These are phyloP conservation scores for Yarrowia yakushimensis DNA, from an alignment of 805 yeast genomes.

Conservation along the genomic window DNA sequence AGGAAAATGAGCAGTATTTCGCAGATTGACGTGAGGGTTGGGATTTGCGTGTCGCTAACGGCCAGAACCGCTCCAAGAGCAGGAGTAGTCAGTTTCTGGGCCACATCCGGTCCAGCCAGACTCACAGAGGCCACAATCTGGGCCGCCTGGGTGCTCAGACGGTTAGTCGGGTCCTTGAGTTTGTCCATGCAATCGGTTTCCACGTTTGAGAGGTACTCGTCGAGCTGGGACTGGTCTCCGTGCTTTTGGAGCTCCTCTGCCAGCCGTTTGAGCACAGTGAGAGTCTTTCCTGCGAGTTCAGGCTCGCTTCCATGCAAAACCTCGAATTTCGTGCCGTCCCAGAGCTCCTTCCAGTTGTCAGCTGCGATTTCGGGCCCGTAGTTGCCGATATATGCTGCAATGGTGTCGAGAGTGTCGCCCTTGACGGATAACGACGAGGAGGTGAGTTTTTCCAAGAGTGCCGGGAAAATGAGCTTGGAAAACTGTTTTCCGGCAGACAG, in stretches of 20 bases:
- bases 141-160: constrained; percentile 59
- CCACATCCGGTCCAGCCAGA: constrained; percentile 45
- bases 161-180: constrained; percentile 49
- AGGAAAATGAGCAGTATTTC: constrained; percentile 59
- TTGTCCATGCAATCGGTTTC: constrained; percentile 49
- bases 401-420: constrained; percentile 65
- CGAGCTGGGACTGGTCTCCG: constrained; percentile 37
- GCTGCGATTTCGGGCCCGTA: constrained; percentile 51
- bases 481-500: constrained; percentile 58
- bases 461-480: constrained; percentile 72
- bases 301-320: constrained; percentile 73
- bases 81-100: constrained; percentile 40
- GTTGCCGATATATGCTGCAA: constrained; percentile 52
- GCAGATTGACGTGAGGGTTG: constrained; percentile 41
- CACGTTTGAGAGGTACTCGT: constrained; percentile 38
- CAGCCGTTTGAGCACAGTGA: constrained; percentile 47
- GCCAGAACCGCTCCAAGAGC: constrained; percentile 46
- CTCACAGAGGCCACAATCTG: constrained; percentile 56
- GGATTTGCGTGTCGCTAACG: constrained; percentile 51
- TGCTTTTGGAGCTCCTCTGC: constrained; percentile 39
- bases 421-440: constrained; percentile 41
- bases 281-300: constrained; percentile 41
- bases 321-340: constrained; percentile 88
- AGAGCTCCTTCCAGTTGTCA: constrained; percentile 66
- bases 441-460: constrained; percentile 50